Conservation (phyloP, 495 filamentous ascomycete genomes). For the Penicillium riverlandense region DNA sequence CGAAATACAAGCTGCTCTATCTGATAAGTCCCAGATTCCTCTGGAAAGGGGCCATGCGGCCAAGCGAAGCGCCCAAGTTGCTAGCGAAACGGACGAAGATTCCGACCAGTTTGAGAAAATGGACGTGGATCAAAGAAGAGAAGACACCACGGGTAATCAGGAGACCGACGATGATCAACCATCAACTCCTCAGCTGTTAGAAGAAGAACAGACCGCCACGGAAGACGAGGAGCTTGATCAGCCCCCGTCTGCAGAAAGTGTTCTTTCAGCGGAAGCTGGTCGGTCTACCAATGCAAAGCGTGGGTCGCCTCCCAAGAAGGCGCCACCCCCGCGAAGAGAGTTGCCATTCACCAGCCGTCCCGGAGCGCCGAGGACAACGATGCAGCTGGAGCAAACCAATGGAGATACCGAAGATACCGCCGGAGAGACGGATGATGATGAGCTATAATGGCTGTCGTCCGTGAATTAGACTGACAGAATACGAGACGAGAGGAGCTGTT, state of each 20-base stretch:
- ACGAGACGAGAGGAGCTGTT: too few species aligned
- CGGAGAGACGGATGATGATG: conserved; percentile 48
- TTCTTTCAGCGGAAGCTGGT: not conserved
- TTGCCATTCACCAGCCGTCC: conserved; percentile 26
- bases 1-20: conserved; percentile 14
- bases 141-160: conserved; percentile 18
- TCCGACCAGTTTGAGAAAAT: conserved; percentile 52
- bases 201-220: conserved; percentile 36
- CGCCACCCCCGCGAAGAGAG: conserved; percentile 25
- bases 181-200: conserved; percentile 27
- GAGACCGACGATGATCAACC: conserved; percentile 33
- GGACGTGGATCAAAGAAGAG: conserved; percentile 42
- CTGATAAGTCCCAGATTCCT: conserved; percentile 4
- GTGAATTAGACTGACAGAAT: not conserved
- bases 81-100: conserved; percentile 21
- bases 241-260: not conserved
- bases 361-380: not conserved
- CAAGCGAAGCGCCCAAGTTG: conserved; percentile 36
- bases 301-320: conserved; percentile 8
- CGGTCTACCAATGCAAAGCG: not conserved
- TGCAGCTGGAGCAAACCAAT: conserved; percentile 1
- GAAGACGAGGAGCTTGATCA: conserved; percentile 16
- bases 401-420: conserved; percentile 23
- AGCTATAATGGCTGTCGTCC: conserved; percentile 21
- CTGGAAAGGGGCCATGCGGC: conserved; percentile 13